Conservation (phyloP, 78 protist genomes). For the Kipferlia bialata region DNA sequence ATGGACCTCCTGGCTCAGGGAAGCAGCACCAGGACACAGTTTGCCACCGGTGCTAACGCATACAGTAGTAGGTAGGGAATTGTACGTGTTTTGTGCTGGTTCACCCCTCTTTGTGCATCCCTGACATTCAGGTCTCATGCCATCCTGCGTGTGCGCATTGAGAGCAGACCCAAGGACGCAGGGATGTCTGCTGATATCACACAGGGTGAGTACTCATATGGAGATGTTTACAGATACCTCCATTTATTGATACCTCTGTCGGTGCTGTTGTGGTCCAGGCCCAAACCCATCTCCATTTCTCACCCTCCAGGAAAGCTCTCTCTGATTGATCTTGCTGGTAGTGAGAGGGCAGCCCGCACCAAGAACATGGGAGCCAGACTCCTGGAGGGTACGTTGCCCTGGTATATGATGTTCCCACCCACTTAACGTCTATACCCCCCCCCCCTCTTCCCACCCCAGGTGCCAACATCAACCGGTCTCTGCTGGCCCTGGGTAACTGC, state of each 20-base stretch:
- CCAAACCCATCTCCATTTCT: too few species aligned
- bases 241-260: too few species aligned
- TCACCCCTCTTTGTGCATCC: too few species aligned
- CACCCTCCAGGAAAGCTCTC: constrained; percentile 49
- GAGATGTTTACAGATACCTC: too few species aligned
- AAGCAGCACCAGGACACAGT: constrained; percentile 32
- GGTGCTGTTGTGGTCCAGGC: too few species aligned
- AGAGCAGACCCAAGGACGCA: not conserved
- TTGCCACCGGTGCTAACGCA: constrained; percentile 72
- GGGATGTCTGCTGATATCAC: not conserved
- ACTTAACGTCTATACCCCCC: too few species aligned
- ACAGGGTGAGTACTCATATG: not conserved
- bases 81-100: too few species aligned
- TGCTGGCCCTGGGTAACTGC: constrained; percentile 81
- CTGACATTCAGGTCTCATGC: constrained; percentile 88
- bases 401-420: too few species aligned
- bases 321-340: constrained; percentile 81
- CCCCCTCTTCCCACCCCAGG: too few species aligned
- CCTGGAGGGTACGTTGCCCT: too few species aligned
- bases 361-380: constrained; percentile 58
- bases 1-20: constrained; percentile 60
- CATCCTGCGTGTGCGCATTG: constrained; percentile 46
- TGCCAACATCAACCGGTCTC: constrained; percentile 78
- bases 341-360: constrained; percentile 66
- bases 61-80: too few species aligned